Base-by-base conservation (phyloP, 148 eudicot species). In the Polygonum aviculare region DNA sequence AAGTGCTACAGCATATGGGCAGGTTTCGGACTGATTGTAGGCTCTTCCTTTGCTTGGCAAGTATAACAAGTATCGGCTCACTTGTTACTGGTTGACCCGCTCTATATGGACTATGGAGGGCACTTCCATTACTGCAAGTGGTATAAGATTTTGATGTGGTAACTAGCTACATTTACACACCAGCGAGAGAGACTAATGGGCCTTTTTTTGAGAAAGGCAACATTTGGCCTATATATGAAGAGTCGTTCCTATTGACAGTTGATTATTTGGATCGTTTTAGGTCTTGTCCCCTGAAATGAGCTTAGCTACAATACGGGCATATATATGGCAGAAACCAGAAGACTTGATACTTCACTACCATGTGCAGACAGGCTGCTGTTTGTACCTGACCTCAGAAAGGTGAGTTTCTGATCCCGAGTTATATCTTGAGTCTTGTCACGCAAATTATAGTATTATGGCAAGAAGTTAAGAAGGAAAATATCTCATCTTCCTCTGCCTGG, bases 201-300 rank as follows among this genome's bases (percentile, higher is more conserved):
- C 22, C 7, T 54, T 54, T 54, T 54, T 18, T 54, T 18, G 22
- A n/a, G 19, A 54, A 54, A 54, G 60, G 60, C 26, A 54, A 18
- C 60, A 54, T 54, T 16, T 22, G 60, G 52, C 39, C 57, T 19
- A 48, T 3, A 48, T 3, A 71, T 76, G 5, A 48, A 19, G 16
- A 16, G 0, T 51, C 14, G 12, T 74, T 57, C 40, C 19, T 48
- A 18, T 12, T 49, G 40, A 48, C 76, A 12, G 26, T 48, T 26
- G 19, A 51, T 74, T 33, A 18, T 12, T 26, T 74, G 62, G 31
- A 10, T 49, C 38, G 31, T 12, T 48, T 12, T 89, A 95, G 98
- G 92, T 90, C 57, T 83, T 94, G 80, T 83, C 92, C 60, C 98
- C 96, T 65, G 97, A 92, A 12, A 94, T 94, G 98, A 92, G 98